Evolutionary conservation across 2,329 filamentous ascomycete genomes (phyloP).

Genomic region (Sporothrix phasma): DNA sequence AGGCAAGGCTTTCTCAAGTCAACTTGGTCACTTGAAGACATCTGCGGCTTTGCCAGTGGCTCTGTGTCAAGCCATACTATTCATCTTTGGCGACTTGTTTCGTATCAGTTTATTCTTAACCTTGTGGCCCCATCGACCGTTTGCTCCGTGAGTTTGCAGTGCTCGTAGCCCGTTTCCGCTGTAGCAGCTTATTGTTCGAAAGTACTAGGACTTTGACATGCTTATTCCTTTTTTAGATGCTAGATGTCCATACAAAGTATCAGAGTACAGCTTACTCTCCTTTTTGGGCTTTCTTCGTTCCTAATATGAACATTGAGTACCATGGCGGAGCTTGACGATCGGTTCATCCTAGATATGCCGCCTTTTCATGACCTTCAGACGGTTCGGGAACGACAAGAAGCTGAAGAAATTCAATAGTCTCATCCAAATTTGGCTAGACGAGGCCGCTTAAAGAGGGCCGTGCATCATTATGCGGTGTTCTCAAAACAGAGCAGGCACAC

Average conservation of each 20-base stretch:
- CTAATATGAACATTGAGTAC: too few species aligned
- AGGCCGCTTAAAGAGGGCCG: too few species aligned
- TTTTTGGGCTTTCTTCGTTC: too few species aligned
- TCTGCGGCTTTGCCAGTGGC: background rate
- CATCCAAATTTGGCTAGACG: background rate
- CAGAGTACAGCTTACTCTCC: too few species aligned
- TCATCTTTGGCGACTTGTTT: too few species aligned
- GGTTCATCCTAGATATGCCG: too few species aligned
- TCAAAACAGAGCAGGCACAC: background rate
- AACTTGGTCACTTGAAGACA: background rate
- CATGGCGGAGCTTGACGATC: too few species aligned
- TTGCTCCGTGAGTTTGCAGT: background rate
- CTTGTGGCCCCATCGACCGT: background rate
- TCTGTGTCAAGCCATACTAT: too few species aligned
- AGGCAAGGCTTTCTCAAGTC: slow-evolving; percentile 5
- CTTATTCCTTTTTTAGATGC: background rate
- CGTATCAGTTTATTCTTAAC: too few species aligned
- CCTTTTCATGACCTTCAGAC: background rate
- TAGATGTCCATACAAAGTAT: too few species aligned
- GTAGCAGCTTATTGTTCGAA: slow-evolving; percentile 2
- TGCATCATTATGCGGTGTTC: too few species aligned
- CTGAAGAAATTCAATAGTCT: background rate
- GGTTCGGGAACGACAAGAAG: background rate
- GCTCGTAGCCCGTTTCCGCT: slow-evolving; percentile 2
- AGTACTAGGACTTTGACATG: slow-evolving; percentile 1